phyloP scores from a whole-genome alignment of 2,329 filamentous ascomycete species.

The Aspergillus calidoustus region DNA sequence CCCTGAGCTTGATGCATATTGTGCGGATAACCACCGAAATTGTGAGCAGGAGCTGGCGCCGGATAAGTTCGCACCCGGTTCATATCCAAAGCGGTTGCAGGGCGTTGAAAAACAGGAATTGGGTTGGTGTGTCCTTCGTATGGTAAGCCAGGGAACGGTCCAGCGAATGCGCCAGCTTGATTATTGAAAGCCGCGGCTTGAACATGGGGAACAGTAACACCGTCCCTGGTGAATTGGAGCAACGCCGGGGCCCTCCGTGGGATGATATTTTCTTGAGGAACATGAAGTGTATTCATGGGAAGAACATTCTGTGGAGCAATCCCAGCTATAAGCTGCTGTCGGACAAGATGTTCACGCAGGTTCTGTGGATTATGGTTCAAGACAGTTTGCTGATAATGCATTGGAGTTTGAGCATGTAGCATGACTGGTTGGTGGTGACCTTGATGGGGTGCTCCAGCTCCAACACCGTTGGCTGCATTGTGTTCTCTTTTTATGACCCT shows the following conservation, averaged over 20 bases:
- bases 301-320: constrained; percentile 30
- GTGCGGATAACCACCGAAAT: background rate
- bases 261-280: background rate
- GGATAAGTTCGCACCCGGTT: background rate
- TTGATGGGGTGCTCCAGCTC: background rate
- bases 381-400: background rate
- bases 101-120: background rate
- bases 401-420: background rate
- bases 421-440: background rate
- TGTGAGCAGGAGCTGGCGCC: background rate
- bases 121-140: background rate
- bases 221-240: constrained; percentile 27
- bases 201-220: constrained; percentile 24
- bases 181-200: constrained; percentile 22
- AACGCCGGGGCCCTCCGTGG: constrained; percentile 15
- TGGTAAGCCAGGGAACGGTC: background rate
- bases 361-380: constrained; percentile 1
- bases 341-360: constrained; percentile 34
- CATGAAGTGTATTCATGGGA: constrained; percentile 19
- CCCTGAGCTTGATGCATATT: background rate
- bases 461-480: background rate
- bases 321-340: constrained; percentile 35
- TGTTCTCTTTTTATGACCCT: background rate
- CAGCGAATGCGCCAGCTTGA: background rate
- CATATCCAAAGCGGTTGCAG: background rate